Evolutionary conservation across 1,139 yeast genomes (phyloP), one percentile per base, ranked within the genome.

Genomic region (Arxiozyma bovina): DNA sequence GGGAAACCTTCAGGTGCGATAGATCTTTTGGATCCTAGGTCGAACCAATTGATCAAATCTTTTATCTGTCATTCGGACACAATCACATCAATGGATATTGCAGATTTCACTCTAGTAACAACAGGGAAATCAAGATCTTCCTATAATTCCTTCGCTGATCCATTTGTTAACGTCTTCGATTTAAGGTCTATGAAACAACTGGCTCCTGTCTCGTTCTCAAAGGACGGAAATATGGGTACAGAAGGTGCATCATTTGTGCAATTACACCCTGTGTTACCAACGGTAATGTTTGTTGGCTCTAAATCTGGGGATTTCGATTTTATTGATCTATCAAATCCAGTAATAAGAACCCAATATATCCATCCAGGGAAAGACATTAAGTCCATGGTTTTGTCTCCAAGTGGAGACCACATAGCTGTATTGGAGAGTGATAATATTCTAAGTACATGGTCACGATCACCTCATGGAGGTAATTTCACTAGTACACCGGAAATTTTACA

Each of bases 191-290:
- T 88, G 81, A 78, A 81, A 56, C 79, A 93, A 1, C 70, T 86
- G 54, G 77, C 96, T 0, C 97, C 98, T 1, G 75, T 91, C 4
- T 83, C 96, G 1, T 90, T 90, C 67, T 67, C 71, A 3, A 66
- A 68, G 47, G 69, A 68, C 9, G 62, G 65, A 4, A 58, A 63
- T 1, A 63, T 64, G 60, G 68, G 68, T 3, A 88, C 96, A 0
- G 85, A 90, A 0, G 98, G 98, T 4, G 97, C 98, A 0, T 78
- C 88, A 7, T 86, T 80, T 66, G 94, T 87, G 1, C 78, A 86
- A 52, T 77, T 91, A 59, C 98, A 91, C 70, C 97, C 98, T 4
- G 87, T 87, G 58, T 70, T 90, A 55, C 87, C 97, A 15, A 87
- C 89, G 46, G 82, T 87, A 51, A 80, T 90, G 48, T 70, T 90